Evolutionary conservation across 2,329 filamentous ascomycete genomes (phyloP).

Genomic region (Trichoderma sp.): DNA sequence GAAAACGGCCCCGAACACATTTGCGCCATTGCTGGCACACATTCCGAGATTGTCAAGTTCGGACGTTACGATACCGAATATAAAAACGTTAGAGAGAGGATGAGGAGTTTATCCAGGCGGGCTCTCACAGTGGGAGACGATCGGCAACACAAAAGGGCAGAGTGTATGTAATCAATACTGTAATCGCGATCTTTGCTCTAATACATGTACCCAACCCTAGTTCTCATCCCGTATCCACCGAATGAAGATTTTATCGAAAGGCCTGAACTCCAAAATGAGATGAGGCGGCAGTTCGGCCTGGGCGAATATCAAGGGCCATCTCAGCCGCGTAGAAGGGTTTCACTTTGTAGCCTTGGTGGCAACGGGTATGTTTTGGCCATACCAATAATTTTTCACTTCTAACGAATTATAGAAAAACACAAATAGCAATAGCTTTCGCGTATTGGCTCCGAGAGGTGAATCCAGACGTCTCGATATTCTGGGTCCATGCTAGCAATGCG

Average conservation of each 20-base stretch:
- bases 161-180: conserved; percentile 19
- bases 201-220: background rate
- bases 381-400: background rate
- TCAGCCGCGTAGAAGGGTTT: background rate
- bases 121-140: background rate
- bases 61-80: conserved; percentile 27
- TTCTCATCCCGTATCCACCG: conserved; percentile 24
- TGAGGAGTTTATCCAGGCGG: conserved; percentile 19
- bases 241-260: conserved; percentile 25
- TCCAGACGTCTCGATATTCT: conserved; percentile 37
- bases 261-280: background rate
- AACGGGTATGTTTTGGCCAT: background rate
- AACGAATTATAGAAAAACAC: conserved; percentile 8
- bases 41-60: conserved; percentile 34
- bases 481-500: conserved; percentile 38
- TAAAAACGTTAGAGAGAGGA: background rate
- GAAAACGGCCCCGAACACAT: conserved; percentile 31
- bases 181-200: background rate
- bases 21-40: conserved; percentile 26
- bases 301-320: background rate
- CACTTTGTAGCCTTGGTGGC: conserved; percentile 16
- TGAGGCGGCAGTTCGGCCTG: conserved; percentile 23
- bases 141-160: background rate
- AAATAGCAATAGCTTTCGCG: conserved; percentile 28
- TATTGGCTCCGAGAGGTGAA: conserved; percentile 30